Evolutionary conservation across 352 stramenopile genomes (phyloP), one percentile per base, ranked within the genome.

Genomic region (Aphanomyces cochlioides): DNA sequence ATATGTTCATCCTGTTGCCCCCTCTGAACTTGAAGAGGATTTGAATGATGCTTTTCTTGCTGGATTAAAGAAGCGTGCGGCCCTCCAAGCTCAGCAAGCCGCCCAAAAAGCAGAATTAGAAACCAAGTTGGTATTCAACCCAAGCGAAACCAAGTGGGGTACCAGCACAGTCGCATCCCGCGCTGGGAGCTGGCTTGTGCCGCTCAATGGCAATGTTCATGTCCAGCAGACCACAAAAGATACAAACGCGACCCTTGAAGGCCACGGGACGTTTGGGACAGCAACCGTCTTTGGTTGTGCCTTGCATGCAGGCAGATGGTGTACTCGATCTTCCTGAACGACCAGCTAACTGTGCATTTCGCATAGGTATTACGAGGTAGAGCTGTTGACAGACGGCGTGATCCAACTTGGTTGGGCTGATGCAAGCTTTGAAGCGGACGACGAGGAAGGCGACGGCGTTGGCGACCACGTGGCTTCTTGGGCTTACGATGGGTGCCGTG

Each of bases 391-490:
- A 7, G 84, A 84, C 72, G 92, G 90, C 17, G 79, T 97, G 12
- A 90, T 96, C 58, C 93, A 98, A 74, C 73, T 98, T 59, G 93
- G 93, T n/a, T 98, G 92, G 93, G 88, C 90, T 7, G 88, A 96
- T 69, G 80, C 74, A 7, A 79, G 80, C 3, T 97, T 97, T 61
- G 74, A 74, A 17, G 81, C 83, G 8, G 84, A 94, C 58, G 93
- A 88, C 1, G 84, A 81, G 54, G 79, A 79, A 1, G 93, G 91
- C 56, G 85, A 98, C 69, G 93, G 93, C 12, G 90, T 97, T 4
- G 93, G 93, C 40, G 93, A 98, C 74, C 85, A 96, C 67, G 79
- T 75, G 15, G 80, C 82, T 1, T 98, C 92, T 43, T 98, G 92
- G 92, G 79, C 88, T 45, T 97, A 94, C 68, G 93, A 98, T 61